A percentile compares a stretch with the other conserved stretches of the same genome.
phyloP scores from a whole-genome alignment of 345 rosid genomes.

The Garcia nutans region DNA sequence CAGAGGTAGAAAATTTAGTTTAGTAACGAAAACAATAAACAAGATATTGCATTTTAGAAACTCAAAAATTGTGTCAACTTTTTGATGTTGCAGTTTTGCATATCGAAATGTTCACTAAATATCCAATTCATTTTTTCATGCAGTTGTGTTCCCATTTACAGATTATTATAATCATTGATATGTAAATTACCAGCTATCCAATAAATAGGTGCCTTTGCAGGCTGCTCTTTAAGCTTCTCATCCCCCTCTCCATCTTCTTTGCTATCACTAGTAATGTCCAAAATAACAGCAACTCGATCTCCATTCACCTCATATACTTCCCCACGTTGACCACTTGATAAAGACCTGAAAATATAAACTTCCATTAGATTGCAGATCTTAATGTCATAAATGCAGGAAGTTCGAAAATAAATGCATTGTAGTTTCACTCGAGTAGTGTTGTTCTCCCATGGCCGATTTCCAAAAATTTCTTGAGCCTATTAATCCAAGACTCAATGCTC shows the following conservation, averaged over 20 bases:
- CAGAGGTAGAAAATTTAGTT: background rate
- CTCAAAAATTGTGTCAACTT: background rate
- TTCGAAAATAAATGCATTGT: no score
- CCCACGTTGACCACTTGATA: constrained; percentile 81
- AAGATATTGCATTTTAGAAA: background rate
- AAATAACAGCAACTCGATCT: constrained; percentile 67
- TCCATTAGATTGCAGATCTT: background rate
- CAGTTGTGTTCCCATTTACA: background rate
- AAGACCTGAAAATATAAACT: constrained; percentile 46
- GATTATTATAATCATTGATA: background rate
- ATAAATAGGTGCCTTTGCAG: constrained; percentile 46
- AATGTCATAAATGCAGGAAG: background rate
- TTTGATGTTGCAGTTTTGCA: background rate
- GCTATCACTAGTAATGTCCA: constrained; percentile 47
- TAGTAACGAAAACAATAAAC: background rate
- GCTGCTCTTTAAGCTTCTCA: constrained; percentile 44
- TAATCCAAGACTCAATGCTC: background rate
- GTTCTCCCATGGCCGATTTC: background rate
- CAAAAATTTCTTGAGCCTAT: background rate
- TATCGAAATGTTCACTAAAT: background rate
- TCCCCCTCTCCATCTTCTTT: constrained; percentile 41
- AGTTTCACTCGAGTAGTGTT: background rate
- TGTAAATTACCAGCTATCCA: constrained; percentile 77
- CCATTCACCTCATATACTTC: constrained; percentile 81
- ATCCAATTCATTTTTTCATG: background rate